Percentiles rank a stretch among this genome's conserved stretches.
These are phyloP conservation scores for Cajanus cajan DNA, from an alignment of 306 rosid species.

Conservation along the genomic window DNA sequence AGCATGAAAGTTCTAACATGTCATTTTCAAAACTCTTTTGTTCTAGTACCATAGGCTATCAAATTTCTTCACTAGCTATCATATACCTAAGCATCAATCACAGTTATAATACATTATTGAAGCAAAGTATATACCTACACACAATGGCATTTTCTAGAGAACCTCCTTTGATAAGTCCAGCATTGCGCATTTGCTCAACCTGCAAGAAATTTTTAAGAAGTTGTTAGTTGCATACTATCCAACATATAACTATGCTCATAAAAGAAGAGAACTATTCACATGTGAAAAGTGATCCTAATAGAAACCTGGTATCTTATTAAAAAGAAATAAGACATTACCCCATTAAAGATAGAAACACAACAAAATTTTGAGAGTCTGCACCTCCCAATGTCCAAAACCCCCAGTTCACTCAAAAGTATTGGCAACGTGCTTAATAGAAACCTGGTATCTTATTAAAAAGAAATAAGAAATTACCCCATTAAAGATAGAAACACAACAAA, in stretches of 20 bases:
- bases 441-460: no score
- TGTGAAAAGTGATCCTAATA: no score
- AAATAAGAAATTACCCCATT: no score
- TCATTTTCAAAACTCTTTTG: not conserved
- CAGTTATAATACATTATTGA: not conserved
- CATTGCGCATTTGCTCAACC: slow-evolving; percentile 74
- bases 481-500: no score
- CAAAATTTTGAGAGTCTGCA: no score
- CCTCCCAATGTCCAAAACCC: no score
- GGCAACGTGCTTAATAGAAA: no score
- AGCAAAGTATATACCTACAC: slow-evolving; percentile 62
- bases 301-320: no score
- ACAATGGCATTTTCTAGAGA: slow-evolving; percentile 77
- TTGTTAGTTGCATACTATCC: slow-evolving; percentile 15
- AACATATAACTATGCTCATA: not conserved
- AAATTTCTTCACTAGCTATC: slow-evolving; percentile 5
- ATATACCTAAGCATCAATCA: slow-evolving; percentile 7
- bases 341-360: no score
- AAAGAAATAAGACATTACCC: no score
- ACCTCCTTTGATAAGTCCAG: slow-evolving; percentile 90
- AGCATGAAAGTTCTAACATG: slow-evolving; percentile 8
- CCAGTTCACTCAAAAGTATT: no score
- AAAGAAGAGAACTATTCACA: not conserved
- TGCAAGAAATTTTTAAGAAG: slow-evolving; percentile 36
- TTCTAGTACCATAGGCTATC: not conserved